Evolutionary conservation across 257 asterid species (phyloP), one percentile per base, ranked within the genome.

Genomic region (Voacanga thouarsii): DNA sequence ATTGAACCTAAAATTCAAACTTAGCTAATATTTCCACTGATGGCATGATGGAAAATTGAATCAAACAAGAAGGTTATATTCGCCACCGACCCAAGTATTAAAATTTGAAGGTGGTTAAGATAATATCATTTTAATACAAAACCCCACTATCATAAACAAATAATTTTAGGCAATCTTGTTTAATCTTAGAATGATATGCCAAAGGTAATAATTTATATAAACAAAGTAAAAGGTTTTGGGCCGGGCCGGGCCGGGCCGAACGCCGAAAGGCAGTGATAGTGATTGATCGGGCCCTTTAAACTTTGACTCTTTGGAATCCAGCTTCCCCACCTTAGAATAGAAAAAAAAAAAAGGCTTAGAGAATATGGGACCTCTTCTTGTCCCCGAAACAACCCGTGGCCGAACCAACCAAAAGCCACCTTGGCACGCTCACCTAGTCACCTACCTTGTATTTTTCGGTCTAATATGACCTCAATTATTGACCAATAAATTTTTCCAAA

Each of bases 301-400:
- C 63, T 57, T 78, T 78, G 80, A 75, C 57, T 61, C 72, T 59
- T 75, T 59, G 30, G 66, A 44, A 37, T 57, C 51, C 47, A 44
- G 6, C 47, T 44, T 44, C 47, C 4, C 47, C 47, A 44, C 47
- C 37, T 33, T 33, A 33, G 37, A 33, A 33, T 33, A 33, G 37
- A 33, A 1, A 1, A 1, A 33, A n/a, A 1, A 33, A 33, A 33
- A 33, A 33, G 37, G 37, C 37, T 33, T 68, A 28, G n/a, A n/a
- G n/a, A n/a, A n/a, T n/a, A n/a, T 44, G 82, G 74, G 14, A n/a
- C 65, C 75, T 63, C 53, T 26, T 44, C 14, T 72, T 67, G 73
- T 61, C 47, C 26, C n/a, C 37, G 7, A 43, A 43, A 3, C 45
- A 6, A n/a, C n/a, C n/a, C n/a, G 45, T 43, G 45, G 45, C 45